A percentile compares a stretch with the other conserved stretches of the same genome.
Evolutionary conservation across 2,329 filamentous ascomycete genomes (phyloP).

Genomic region (Cordyceps javanica): DNA sequence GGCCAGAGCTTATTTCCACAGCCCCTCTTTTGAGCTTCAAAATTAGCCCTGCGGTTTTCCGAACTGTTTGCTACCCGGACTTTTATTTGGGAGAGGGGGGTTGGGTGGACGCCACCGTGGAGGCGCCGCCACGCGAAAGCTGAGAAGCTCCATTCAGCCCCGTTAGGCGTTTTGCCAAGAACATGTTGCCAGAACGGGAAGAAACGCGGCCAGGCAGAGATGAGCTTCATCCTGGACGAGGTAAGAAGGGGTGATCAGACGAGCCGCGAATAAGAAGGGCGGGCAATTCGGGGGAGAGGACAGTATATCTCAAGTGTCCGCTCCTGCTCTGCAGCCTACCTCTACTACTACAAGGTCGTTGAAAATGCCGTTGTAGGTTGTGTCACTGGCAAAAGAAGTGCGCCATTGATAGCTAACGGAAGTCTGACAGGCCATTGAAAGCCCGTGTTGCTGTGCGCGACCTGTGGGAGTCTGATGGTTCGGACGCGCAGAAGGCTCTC

Average conservation of each 20-base stretch:
- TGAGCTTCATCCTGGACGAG: neutral
- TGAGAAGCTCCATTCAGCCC: conserved; percentile 7
- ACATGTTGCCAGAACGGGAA: neutral
- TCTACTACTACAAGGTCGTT: neutral
- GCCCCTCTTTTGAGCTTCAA: neutral
- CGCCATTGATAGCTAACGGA: too few relatives aligned
- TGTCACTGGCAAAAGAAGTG: neutral
- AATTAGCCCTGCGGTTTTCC: neutral
- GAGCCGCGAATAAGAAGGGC: neutral
- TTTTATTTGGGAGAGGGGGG: neutral
- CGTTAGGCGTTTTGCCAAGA: conserved; percentile 1
- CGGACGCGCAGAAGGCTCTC: conserved; percentile 28
- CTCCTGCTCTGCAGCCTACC: neutral
- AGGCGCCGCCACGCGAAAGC: neutral
- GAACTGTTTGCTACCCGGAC: too few relatives aligned
- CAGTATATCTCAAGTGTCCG: neutral
- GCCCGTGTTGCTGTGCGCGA: conserved; percentile 37
- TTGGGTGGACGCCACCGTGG: neutral
- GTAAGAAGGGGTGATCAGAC: neutral
- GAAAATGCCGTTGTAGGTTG: neutral
- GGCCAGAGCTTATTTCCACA: neutral
- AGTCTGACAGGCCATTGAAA: conserved; percentile 33
- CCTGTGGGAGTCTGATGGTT: conserved; percentile 31
- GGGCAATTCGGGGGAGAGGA: neutral
- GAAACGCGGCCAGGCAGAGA: neutral